These are phyloP conservation scores for Tuber umbilicatum DNA, from an alignment of 495 filamentous ascomycete genomes.

Conservation along the genomic window DNA sequence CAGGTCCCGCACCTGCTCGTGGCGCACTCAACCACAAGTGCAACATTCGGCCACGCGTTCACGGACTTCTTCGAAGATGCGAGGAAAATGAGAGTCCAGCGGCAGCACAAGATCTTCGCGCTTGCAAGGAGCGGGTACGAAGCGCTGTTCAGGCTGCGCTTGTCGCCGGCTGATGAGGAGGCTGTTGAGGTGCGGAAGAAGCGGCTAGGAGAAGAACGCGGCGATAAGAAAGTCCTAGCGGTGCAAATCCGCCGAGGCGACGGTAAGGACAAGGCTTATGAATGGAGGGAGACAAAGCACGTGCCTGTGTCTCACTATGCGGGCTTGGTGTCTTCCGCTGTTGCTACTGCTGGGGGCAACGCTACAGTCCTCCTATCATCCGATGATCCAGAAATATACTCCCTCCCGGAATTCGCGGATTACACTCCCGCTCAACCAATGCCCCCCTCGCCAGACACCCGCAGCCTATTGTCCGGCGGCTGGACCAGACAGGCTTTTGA, in stretches of 20 bases:
- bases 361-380: slow-evolving; percentile 54
- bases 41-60: slow-evolving; percentile 55
- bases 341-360: background rate
- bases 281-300: slow-evolving; percentile 61
- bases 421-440: slow-evolving; percentile 52
- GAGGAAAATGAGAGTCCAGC: slow-evolving; percentile 46
- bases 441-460: background rate
- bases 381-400: slow-evolving; percentile 64
- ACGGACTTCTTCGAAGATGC: slow-evolving; percentile 49
- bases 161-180: slow-evolving; percentile 49
- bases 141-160: slow-evolving; percentile 57
- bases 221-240: slow-evolving; percentile 52
- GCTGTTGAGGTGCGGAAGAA: slow-evolving; percentile 45
- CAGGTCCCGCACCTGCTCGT: slow-evolving; percentile 61
- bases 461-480: background rate
- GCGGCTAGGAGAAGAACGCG: slow-evolving; percentile 9
- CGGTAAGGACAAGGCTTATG: slow-evolving; percentile 51
- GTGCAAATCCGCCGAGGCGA: slow-evolving; percentile 71
- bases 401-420: slow-evolving; percentile 50
- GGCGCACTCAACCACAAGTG: slow-evolving; percentile 55
- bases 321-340: slow-evolving; percentile 37
- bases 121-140: slow-evolving; percentile 59
- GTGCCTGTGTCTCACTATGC: slow-evolving; percentile 59
- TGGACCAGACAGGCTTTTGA: background rate
- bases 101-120: slow-evolving; percentile 53